A percentile compares a stretch with the other conserved stretches of the same genome.
phyloP scores from a whole-genome alignment of 2,329 filamentous ascomycete genomes.

The Cercospora beticola region DNA sequence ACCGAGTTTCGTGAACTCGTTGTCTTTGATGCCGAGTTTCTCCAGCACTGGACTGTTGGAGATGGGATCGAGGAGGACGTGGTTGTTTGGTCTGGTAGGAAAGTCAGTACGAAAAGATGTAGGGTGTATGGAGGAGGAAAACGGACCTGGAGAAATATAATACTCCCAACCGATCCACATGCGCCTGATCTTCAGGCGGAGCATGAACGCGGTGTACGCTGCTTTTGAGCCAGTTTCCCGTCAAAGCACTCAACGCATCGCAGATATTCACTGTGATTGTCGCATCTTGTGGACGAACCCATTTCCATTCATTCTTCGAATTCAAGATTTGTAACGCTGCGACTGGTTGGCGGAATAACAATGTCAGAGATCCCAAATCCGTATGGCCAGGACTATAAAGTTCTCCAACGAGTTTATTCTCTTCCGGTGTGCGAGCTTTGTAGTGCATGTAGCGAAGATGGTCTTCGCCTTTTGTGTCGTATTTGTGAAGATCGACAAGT shows the following conservation, averaged over 20 bases:
- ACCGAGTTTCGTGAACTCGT: constrained; percentile 33
- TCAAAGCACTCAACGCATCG: constrained; percentile 42
- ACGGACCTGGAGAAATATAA: constrained; percentile 53
- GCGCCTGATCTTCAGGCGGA: constrained; percentile 50
- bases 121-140: neutral
- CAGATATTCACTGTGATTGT: constrained; percentile 45
- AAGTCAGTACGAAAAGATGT: too few relatives aligned
- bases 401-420: constrained; percentile 25
- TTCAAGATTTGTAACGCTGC: constrained; percentile 43
- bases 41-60: constrained; percentile 40
- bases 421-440: constrained; percentile 27
- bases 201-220: constrained; percentile 51
- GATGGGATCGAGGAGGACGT: constrained; percentile 42
- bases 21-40: constrained; percentile 35
- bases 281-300: constrained; percentile 42
- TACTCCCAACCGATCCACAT: constrained; percentile 52
- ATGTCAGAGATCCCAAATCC: constrained; percentile 44
- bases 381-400: constrained; percentile 39
- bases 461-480: constrained; percentile 58
- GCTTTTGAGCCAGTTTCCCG: constrained; percentile 48
- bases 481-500: constrained; percentile 57
- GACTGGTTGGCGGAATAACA: constrained; percentile 44
- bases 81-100: constrained; percentile 38
- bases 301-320: constrained; percentile 42
- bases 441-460: constrained; percentile 52